Conservation (phyloP, 495 filamentous ascomycete species). For the Bryoglossum gracile region DNA sequence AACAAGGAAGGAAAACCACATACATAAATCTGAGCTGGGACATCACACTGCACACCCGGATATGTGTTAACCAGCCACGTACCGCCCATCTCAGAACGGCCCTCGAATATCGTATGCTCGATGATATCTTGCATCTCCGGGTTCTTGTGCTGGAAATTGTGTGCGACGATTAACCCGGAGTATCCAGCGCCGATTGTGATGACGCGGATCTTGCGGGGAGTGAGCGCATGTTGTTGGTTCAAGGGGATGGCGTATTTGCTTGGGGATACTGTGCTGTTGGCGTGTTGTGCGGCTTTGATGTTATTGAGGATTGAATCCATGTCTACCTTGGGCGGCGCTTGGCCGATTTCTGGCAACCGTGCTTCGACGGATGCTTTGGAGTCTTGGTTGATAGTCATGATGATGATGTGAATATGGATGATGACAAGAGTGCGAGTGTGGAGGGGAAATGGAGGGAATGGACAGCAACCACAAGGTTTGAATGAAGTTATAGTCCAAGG, state of each 20-base stretch:
- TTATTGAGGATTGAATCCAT: too few relatives aligned
- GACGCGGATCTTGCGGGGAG: background rate
- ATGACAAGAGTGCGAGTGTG: too few relatives aligned
- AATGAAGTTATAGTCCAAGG: too few relatives aligned
- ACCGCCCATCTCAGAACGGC: conserved; percentile 47
- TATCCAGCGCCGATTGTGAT: conserved; percentile 45
- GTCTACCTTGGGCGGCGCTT: too few relatives aligned
- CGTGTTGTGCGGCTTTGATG: too few relatives aligned
- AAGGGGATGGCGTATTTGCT: background rate
- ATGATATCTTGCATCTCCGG: conserved; percentile 37
- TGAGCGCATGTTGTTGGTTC: background rate
- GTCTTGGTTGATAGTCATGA: too few relatives aligned
- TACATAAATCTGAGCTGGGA: conserved; percentile 1
- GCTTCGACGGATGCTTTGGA: too few relatives aligned
- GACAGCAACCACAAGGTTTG: too few relatives aligned
- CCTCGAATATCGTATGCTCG: conserved; percentile 61
- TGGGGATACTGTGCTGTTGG: too few relatives aligned
- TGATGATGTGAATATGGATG: too few relatives aligned
- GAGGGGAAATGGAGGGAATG: too few relatives aligned
- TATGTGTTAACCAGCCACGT: conserved; percentile 46
- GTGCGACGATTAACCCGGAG: conserved; percentile 51
- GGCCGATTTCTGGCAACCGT: too few relatives aligned
- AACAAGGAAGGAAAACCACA: background rate
- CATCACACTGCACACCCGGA: conserved; percentile 28
- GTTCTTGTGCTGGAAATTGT: conserved; percentile 25